A percentile compares a stretch with the other conserved stretches of the same genome.
Evolutionary conservation across 1,139 yeast genomes (phyloP).

Genomic region (Meyerozyma athensensis): DNA sequence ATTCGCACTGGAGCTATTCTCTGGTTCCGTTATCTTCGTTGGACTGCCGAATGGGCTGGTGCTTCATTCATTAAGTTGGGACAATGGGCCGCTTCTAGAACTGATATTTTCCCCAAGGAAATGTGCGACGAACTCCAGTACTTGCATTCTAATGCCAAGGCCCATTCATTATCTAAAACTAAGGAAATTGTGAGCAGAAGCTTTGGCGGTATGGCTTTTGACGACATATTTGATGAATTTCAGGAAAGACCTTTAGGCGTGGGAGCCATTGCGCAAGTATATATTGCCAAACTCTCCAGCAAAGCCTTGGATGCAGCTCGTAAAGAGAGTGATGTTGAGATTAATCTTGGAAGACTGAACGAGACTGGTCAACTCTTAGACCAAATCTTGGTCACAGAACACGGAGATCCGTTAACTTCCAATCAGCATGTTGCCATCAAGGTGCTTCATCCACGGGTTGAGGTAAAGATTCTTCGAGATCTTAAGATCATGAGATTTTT

Average conservation of each 20-base stretch:
- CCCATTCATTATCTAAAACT: constrained; percentile 66
- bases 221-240: constrained; percentile 80
- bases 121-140: constrained; percentile 74
- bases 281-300: constrained; percentile 61
- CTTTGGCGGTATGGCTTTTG: constrained; percentile 57
- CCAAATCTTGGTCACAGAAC: constrained; percentile 36
- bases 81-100: constrained; percentile 99
- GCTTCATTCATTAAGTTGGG: constrained; percentile 94
- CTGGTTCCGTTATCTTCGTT: constrained; percentile 69
- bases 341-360: constrained; percentile 10
- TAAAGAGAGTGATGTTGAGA: constrained; percentile 21
- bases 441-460: constrained; percentile 86
- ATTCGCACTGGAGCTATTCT: constrained; percentile 57
- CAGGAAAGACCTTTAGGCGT: constrained; percentile 78
- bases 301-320: constrained; percentile 35
- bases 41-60: constrained; percentile 80
- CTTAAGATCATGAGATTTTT: constrained; percentile 76
- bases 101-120: constrained; percentile 81
- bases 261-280: constrained; percentile 97
- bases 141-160: constrained; percentile 77
- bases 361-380: constrained; percentile 24
- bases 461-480: constrained; percentile 69
- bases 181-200: constrained; percentile 53
- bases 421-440: constrained; percentile 78
- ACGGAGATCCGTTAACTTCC: constrained; percentile 31